Evolutionary conservation across 306 rosid species (phyloP).

Genomic region (Quercus alba): DNA sequence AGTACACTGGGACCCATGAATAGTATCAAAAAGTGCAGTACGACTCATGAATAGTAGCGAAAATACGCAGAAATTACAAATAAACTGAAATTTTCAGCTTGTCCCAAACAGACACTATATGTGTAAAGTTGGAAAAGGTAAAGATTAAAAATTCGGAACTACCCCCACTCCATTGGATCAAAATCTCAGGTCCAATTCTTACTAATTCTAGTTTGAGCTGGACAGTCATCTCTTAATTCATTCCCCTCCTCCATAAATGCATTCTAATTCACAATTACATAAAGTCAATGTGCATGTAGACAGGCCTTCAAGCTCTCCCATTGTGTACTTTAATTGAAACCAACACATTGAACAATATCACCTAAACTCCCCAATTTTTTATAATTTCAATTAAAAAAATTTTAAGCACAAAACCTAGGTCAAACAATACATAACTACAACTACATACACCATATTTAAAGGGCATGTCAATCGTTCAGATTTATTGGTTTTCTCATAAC

Average conservation of each 20-base stretch:
- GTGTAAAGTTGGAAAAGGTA: not conserved
- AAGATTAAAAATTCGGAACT: not conserved
- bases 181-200: not conserved
- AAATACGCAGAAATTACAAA: no score
- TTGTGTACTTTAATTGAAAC: not conserved
- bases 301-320: not conserved
- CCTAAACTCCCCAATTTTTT: not conserved
- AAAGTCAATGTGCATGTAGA: not conserved
- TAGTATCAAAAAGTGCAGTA: no score
- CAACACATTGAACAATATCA: not conserved
- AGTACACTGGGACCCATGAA: not conserved
- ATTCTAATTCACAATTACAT: not conserved
- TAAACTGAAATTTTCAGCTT: no score
- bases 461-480: not conserved
- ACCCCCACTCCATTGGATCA: not conserved
- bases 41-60: no score
- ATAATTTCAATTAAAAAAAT: not conserved
- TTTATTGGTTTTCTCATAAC: not conserved
- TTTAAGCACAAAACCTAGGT: not conserved
- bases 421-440: not conserved
- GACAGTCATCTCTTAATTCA: not conserved
- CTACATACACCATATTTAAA: not conserved
- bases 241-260: not conserved
- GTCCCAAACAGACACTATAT: not conserved
- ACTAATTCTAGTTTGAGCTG: not conserved